A percentile compares a stretch with the other conserved stretches of the same genome.
phyloP scores from a whole-genome alignment of 2,329 filamentous ascomycete genomes.

The Aspergillus sp. region DNA sequence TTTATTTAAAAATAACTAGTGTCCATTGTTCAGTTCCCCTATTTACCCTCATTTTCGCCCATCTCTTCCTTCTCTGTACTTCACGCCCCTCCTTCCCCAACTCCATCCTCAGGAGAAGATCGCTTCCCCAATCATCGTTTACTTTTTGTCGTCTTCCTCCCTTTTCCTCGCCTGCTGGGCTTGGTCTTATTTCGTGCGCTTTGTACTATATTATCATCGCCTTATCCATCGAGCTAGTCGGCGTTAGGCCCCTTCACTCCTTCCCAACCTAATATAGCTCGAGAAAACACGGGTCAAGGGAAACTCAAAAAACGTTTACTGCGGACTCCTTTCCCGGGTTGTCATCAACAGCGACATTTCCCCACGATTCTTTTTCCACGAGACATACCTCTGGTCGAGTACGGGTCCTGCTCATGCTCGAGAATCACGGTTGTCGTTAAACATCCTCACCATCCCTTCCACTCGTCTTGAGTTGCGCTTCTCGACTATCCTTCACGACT shows the following conservation, averaged over 20 bases:
- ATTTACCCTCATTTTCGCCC: constrained; percentile 8
- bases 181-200: constrained; percentile 2
- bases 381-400: neutral
- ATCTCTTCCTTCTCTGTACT: neutral
- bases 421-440: neutral
- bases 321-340: constrained; percentile 7
- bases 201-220: constrained; percentile 6
- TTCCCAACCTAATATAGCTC: constrained; percentile 4
- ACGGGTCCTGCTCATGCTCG: neutral
- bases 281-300: constrained; percentile 4
- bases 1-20: constrained; percentile 16
- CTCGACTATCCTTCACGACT: neutral
- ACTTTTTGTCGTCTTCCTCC: neutral
- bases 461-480: neutral
- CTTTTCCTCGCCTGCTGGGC: constrained; percentile 5
- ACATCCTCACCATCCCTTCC: neutral
- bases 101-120: constrained; percentile 6
- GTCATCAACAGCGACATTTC: neutral
- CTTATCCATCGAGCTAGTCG: constrained; percentile 7
- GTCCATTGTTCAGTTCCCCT: constrained; percentile 2
- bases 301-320: constrained; percentile 3
- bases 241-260: constrained; percentile 5
- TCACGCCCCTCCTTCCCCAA: constrained; percentile 13
- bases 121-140: constrained; percentile 7
- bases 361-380: neutral